Evolutionary conservation across 1,284 basidiomycete genomes (phyloP).

Genomic region (Ustanciosporium gigantosporum): DNA sequence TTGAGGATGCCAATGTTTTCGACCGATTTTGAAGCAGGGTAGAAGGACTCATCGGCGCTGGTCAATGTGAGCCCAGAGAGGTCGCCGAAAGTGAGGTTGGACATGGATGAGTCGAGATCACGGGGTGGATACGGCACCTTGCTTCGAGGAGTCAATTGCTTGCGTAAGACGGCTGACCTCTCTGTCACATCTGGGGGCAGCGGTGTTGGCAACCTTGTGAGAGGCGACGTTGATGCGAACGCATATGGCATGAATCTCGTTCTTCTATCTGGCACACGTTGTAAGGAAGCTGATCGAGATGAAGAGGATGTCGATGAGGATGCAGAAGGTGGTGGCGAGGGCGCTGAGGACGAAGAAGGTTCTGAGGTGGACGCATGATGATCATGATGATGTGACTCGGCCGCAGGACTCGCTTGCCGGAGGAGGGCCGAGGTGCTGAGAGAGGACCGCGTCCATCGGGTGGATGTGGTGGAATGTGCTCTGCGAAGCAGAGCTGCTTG

Average conservation of each 20-base stretch:
- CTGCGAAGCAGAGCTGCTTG: background rate
- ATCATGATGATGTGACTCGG: slow-evolving; percentile 17
- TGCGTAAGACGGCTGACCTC: slow-evolving; percentile 16
- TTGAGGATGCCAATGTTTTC: slow-evolving; percentile 52
- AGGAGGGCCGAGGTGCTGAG: background rate
- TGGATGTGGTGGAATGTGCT: background rate
- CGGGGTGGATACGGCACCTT: slow-evolving; percentile 3
- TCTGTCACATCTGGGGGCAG: slow-evolving; percentile 36
- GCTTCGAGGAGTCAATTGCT: slow-evolving; percentile 9
- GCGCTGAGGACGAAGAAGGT: slow-evolving; percentile 8
- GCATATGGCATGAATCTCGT: slow-evolving; percentile 22
- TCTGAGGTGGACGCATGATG: slow-evolving; percentile 18
- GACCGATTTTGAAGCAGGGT: slow-evolving; percentile 39
- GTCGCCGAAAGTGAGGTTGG: slow-evolving; percentile 26
- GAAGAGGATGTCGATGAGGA: slow-evolving; percentile 5
- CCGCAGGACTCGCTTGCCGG: slow-evolving; percentile 29
- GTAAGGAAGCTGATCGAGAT: too few species aligned
- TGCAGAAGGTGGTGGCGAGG: slow-evolving; percentile 1
- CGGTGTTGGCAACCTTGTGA: slow-evolving; percentile 36
- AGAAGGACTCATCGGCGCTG: slow-evolving; percentile 45
- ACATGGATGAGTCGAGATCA: slow-evolving; percentile 6
- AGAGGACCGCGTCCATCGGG: slow-evolving; percentile 1
- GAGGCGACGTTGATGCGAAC: slow-evolving; percentile 22
- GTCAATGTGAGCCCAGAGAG: slow-evolving; percentile 36
- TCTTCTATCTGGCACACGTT: slow-evolving; percentile 16